Base-by-base conservation (phyloP, 2,329 filamentous ascomycete genomes). In the Nothophaeocryptopus gaeumannii region DNA sequence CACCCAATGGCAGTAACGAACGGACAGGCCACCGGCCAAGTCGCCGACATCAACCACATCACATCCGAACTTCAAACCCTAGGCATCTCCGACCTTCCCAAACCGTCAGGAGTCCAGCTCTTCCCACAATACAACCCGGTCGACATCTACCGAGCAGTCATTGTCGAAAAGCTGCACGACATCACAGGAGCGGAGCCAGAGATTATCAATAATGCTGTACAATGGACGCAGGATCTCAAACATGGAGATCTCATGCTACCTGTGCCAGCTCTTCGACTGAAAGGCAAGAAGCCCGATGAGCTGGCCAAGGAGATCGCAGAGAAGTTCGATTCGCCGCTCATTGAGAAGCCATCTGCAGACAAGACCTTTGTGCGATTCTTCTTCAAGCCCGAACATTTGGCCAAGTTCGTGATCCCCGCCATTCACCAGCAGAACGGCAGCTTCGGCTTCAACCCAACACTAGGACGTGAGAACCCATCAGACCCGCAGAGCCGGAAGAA, bases 211-310 rank as follows among this genome's bases (percentile, higher is more conserved):
- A 81, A 82, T 20, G 82, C 83, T 33, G 74, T 95, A 36, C 81
- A 86, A 73, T 92, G 88, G 87, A 92, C 89, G 5, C 77, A 82
- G 55, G 82, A 84, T 33, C 76, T 90, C 15, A 89, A 93, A 58
- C 89, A 91, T 74, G 89, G 89, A 40, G 89, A 95, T 70, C 73
- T 95, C 60, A 80, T 88, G 45, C 72, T 95, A 39, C 84, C 89
- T 8, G 82, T 89, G 8, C 87, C 89, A 12, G 86, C 88, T n/a
- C 78, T 95, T 56, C 79, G 89, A 54, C 72, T 92, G 63, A 92
- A 83, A 69, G 75, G 77, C 60, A 81, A 79, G 70, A 81, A 83
- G 59, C 79, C 81, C 32, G 71, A 78, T 45, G 79, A 79, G 44
- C 70, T 81, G 35, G 75, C 77, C 34, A 70, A 75, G 58, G 78